These are phyloP conservation scores for Macrolepiota albuminosa DNA, from an alignment of 768 basidiomycete genomes.

Conservation along the genomic window DNA sequence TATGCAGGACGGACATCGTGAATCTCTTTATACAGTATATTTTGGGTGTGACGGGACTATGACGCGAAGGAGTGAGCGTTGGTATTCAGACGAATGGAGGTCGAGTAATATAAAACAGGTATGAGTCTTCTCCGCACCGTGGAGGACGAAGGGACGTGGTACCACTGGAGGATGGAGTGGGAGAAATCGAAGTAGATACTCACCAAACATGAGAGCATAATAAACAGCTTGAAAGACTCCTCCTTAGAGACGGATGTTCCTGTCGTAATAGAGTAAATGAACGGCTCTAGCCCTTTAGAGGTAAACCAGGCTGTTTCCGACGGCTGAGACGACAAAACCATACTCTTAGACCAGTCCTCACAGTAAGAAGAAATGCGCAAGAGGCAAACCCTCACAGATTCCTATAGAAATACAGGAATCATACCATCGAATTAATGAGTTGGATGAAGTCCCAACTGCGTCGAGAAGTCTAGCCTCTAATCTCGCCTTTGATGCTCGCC, in stretches of 20 bases:
- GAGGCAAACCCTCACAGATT: not conserved
- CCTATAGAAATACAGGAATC: not conserved
- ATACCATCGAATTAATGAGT: not conserved
- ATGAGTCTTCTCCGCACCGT: not conserved
- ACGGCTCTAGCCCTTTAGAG: not conserved
- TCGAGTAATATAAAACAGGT: not conserved
- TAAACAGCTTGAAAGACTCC: not conserved
- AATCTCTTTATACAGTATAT: not conserved
- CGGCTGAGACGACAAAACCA: not conserved
- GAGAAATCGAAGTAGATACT: not conserved
- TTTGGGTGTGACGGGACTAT: not conserved
- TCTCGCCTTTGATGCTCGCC: conserved; percentile 32
- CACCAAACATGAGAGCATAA: not conserved
- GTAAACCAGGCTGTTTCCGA: not conserved
- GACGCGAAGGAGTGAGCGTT: not conserved
- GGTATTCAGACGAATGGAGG: conserved; percentile 5
- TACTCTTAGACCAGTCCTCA: not conserved
- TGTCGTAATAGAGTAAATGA: not conserved
- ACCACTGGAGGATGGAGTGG: not conserved
- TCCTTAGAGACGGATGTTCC: not conserved
- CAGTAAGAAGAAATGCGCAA: not conserved
- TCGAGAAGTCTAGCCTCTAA: not conserved
- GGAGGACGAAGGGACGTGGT: not conserved
- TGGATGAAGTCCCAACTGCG: not conserved
- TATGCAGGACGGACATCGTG: conserved; percentile 16